Evolutionary conservation across 1,284 basidiomycete genomes (phyloP), one percentile per base, ranked within the genome.

Genomic region (Cryptococcus amylolentus): DNA sequence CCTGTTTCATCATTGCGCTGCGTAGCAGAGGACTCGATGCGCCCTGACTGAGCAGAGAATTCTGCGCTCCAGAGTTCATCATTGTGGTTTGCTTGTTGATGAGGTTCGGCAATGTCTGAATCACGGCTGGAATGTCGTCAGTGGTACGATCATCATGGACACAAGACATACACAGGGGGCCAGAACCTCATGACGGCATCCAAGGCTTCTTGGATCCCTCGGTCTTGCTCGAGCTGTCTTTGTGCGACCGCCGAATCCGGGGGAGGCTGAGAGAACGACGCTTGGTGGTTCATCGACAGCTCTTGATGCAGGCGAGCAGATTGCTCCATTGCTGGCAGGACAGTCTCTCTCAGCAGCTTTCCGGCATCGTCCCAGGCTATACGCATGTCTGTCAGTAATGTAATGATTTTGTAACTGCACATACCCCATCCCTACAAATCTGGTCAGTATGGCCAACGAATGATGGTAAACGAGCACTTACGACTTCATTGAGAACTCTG

Each of bases 401-500:
- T 23, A 23, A 39, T 9, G 31, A 18, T 9, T 40, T 35, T 8
- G 5, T 20, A 41, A 10, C 26, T 16, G 8, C 14, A 57, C 60
- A 37, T 41, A 65, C 63, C 63, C 63, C 63, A 65, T 28, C 63
- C 63, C 63, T 65, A 28, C 26, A 51, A 18, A 2, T 14, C 9
- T 8, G 12, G 20, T 18, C 5, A 16, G 37, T 45, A 39, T 56
- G 18, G 16, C 7, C 8, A 51, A n/a, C 20, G 5, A 28, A n/a
- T 20, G 18, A n/a, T 20, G 18, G 35, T 20, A 35, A n/a, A 39
- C 51, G 4, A 27, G 35, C 13, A 64, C 71, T 60, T 27, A 73
- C 71, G 8, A 72, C 45, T 53, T 73, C 70, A 47, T 71, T 59
- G 13, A 73, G 46, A 2, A 63, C 66, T 16, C 70, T 66, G 10